Base-by-base conservation (phyloP, 2,329 filamentous ascomycete genomes). In the Colletotrichum falcatum region DNA sequence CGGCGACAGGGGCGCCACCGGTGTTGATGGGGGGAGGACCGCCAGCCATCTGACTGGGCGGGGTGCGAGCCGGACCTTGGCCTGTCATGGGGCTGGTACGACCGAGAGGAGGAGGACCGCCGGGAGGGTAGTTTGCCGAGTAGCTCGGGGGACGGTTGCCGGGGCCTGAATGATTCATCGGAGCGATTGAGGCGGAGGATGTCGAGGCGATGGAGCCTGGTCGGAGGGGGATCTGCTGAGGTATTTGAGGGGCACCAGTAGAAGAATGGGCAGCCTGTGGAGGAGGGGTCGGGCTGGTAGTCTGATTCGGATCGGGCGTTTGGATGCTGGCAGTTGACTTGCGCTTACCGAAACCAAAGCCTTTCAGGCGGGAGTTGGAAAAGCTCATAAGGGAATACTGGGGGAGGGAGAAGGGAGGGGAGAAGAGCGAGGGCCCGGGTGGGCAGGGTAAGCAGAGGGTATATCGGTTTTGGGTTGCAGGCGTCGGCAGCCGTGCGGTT, bases 281-380 rank as follows among this genome's bases (percentile, higher is more conserved):
- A 70, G 79, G 78, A 77, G 81, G 79, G 75, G 76, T 80, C 73
- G 76, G 81, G 77, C 78, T 83, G 79, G 80, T 80, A 53, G 70
- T 65, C n/a, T 72, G 67, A 61, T 68, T 70, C 66, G 69, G 71
- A 55, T 86, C 83, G 79, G 82, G 79, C 78, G 81, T 83, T 75
- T 87, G 85, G 77, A 88, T 88, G 81, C 86, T 89, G 80, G 87
- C 86, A 77, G 86, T 86, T 78, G 91, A 91, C 86, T 90, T 92
- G 83, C 92, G 91, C 88, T 92, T 93, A 84, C 91, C 91, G 86
- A 93, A 92, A 84, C 92, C 91, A 85, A 94, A 88, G 87, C 89
- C 88, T 87, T 93, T 92, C 82, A 94, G 89, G 83, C 91, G 90
- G 81, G 89, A 89, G 86, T 93, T 93, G 89, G 92, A 88, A 87